These are phyloP conservation scores for Mycena sanguinolenta DNA, from an alignment of 768 basidiomycete species.

Conservation along the genomic window DNA sequence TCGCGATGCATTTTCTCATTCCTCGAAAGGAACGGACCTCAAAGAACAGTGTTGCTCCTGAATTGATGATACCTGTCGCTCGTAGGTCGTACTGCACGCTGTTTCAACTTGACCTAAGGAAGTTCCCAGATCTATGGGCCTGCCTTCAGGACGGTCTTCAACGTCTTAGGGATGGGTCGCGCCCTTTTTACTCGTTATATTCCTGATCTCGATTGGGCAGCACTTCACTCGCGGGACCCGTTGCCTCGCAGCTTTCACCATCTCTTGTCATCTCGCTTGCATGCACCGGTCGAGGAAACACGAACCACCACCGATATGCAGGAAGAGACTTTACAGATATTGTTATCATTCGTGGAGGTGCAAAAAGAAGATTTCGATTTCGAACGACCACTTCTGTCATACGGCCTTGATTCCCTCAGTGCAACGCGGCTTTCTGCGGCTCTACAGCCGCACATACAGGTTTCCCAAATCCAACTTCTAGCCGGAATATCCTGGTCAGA, in stretches of 20 bases:
- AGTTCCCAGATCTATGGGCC: background rate
- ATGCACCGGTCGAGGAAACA: background rate
- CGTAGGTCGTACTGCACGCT: background rate
- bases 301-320: background rate
- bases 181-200: background rate
- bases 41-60: background rate
- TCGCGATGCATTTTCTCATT: background rate
- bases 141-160: background rate
- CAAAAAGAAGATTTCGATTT: background rate
- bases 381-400: constrained; percentile 1
- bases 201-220: background rate
- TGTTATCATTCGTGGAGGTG: background rate
- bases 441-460: background rate
- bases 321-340: background rate
- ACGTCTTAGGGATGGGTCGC: background rate
- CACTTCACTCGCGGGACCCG: background rate
- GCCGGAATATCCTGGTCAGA: background rate
- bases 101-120: background rate
- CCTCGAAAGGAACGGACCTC: background rate
- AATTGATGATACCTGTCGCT: background rate
- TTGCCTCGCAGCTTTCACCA: background rate
- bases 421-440: background rate
- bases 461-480: constrained; percentile 17
- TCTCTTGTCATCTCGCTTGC: background rate
- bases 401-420: constrained; percentile 9